Base-by-base conservation (phyloP, 768 basidiomycete genomes). In the Gyrodon lividus region DNA sequence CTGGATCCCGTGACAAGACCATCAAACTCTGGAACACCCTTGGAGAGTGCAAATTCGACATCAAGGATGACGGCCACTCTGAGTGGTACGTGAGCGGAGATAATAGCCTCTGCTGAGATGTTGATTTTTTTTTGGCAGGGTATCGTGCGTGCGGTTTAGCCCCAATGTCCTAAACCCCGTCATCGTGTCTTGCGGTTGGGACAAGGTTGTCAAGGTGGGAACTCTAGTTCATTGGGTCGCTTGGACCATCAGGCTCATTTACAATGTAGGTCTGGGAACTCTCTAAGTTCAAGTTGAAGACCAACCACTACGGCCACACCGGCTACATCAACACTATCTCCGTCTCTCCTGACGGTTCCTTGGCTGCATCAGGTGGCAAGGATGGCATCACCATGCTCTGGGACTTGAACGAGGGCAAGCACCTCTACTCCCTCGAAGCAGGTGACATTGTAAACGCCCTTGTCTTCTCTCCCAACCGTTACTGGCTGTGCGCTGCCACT, bases 21-120 rank as follows among this genome's bases (percentile, higher is more conserved):
- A 99, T 99, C 81, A 99, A 98, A 74, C 90, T 99, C 67, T 99
- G 97, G 97, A 99, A 99, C 79, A 99, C 97, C 55, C 86, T 99
- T 59, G 97, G 97, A 67, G 97, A 99, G 76, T 99, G 97, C 81
- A 99, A 99, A 74, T 98, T 93, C 72, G 92, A 98, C 72, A 99
- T 99, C 74, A 92, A 92, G 76, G 96, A 99, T 61, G 97, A 98
- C 63, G 94, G 96, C 55, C 97, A 99, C 80, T 77, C 84, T 54
- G 97, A 98, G 78, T 99, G 97, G 96, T 74, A 54, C 43, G 69
- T 60, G 8, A n/a, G 33, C 46, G 9, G 17, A 17, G 1, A 22
- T 2, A 19, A 6, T 13, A 37, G 6, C 22, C 10, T 47, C 17
- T 46, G n/a, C 8, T 6, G 9, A 12, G 26, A 6, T 28, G 10